Percentiles rank a stretch among this genome's conserved stretches.
phyloP scores from a whole-genome alignment of 345 rosid genomes.

The Aquilaria sinensis region DNA sequence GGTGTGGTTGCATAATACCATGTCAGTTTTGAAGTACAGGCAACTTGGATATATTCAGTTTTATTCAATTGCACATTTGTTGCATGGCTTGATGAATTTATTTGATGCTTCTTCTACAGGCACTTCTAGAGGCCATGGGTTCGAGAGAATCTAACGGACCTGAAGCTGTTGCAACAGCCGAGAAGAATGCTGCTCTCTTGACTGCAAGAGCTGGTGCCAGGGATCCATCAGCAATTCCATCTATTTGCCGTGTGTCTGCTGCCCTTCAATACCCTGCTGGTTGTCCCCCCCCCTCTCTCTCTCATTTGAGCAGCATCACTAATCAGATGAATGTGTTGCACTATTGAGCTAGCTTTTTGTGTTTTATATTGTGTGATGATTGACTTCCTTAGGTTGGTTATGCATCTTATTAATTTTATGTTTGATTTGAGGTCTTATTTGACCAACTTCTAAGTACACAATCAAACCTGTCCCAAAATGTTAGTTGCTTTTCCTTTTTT shows the following conservation, averaged over 20 bases:
- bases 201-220: conserved; percentile 98
- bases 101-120: conserved; percentile 40
- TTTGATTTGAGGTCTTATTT: too few species aligned
- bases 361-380: too few species aligned
- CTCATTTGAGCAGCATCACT: background rate
- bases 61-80: background rate
- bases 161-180: conserved; percentile 84
- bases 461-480: too few species aligned
- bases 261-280: conserved; percentile 97
- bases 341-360: too few species aligned
- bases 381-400: too few species aligned
- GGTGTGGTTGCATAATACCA: too few species aligned
- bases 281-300: conserved; percentile 18
- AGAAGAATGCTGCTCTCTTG: conserved; percentile 86
- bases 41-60: background rate
- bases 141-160: conserved; percentile 86
- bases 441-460: too few species aligned
- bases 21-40: too few species aligned
- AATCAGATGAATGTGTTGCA: too few species aligned
- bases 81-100: conserved; percentile 13
- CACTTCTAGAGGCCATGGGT: conserved; percentile 86
- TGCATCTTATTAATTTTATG: too few species aligned
- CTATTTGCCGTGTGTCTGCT: conserved; percentile 92
- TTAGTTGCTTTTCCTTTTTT: too few species aligned
- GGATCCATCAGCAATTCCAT: conserved; percentile 98